phyloP scores from a whole-genome alignment of 176 grass and related monocot species.

The Juncus inflexus region DNA sequence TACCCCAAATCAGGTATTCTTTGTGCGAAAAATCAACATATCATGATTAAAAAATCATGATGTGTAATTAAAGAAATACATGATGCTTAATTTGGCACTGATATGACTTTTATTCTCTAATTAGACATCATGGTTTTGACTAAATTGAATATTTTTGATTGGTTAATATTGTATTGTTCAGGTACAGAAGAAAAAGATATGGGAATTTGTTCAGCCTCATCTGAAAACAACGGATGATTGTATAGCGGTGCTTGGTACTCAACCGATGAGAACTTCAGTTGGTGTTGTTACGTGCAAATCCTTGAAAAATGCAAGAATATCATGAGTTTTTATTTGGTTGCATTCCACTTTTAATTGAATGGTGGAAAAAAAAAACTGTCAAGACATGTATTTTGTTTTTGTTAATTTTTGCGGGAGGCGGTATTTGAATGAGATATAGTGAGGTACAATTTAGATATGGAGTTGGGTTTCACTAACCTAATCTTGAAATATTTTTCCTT shows the following conservation, averaged over 20 bases:
- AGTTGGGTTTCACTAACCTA: not conserved
- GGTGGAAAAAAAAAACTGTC: not conserved
- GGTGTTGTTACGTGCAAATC: constrained; percentile 63
- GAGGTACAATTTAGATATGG: constrained; percentile 15
- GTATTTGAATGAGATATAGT: not conserved
- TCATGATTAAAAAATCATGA: constrained; percentile 6
- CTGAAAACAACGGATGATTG: constrained; percentile 69
- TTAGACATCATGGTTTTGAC: not conserved
- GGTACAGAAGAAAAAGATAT: constrained; percentile 98
- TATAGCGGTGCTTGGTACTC: constrained; percentile 44
- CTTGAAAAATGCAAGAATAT: constrained; percentile 74
- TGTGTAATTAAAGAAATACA: constrained; percentile 4
- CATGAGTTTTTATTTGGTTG: constrained; percentile 38
- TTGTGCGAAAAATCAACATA: not conserved
- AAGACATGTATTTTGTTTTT: not conserved
- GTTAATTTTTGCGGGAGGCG: not conserved
- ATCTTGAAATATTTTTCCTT: no score
- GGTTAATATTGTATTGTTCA: constrained; percentile 19
- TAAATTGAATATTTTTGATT: constrained; percentile 5
- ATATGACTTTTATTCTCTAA: not conserved
- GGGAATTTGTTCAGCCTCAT: constrained; percentile 85
- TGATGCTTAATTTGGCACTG: not conserved
- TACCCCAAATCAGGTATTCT: constrained; percentile 75
- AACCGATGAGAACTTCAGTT: constrained; percentile 63
- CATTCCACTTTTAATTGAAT: not conserved